Conservation (phyloP, 1,139 yeast genomes). For the Pichia kudriavzevii region DNA sequence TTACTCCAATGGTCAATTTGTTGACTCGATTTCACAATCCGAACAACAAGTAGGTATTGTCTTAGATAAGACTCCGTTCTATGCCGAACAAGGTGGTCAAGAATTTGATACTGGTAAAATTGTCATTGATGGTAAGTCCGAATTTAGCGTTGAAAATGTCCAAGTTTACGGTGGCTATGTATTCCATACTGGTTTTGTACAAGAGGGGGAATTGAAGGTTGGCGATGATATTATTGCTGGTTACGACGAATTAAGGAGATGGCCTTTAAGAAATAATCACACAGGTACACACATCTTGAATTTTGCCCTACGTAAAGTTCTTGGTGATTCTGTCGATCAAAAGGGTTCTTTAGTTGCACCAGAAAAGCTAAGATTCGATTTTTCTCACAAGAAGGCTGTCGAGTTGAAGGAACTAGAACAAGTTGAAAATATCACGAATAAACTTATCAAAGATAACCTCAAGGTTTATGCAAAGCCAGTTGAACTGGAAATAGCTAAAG, state of each 20-base stretch:
- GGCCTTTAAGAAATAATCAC: slow-evolving; percentile 96
- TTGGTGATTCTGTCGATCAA: slow-evolving; percentile 88
- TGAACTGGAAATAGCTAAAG: slow-evolving; percentile 59
- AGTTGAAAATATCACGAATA: slow-evolving; percentile 70
- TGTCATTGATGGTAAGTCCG: slow-evolving; percentile 79
- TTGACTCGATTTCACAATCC: slow-evolving; percentile 32
- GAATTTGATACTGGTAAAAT: slow-evolving; percentile 91
- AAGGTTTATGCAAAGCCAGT: slow-evolving; percentile 81
- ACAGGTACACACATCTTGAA: slow-evolving; percentile 96
- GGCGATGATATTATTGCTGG: slow-evolving; percentile 75
- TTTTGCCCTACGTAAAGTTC: slow-evolving; percentile 74
- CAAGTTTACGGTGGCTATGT: slow-evolving; percentile 93
- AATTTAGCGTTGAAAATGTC: slow-evolving; percentile 84
- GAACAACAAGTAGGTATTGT: slow-evolving; percentile 66
- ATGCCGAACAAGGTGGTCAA: slow-evolving; percentile 99
- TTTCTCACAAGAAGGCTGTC: slow-evolving; percentile 82
- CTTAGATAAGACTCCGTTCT: slow-evolving; percentile 85
- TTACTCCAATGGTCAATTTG: slow-evolving; percentile 51
- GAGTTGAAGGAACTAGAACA: slow-evolving; percentile 59
- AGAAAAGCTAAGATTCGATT: slow-evolving; percentile 92
- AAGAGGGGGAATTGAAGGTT: slow-evolving; percentile 63
- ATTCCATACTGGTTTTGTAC: slow-evolving; percentile 81
- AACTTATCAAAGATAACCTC: slow-evolving; percentile 61
- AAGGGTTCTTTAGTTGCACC: slow-evolving; percentile 95
- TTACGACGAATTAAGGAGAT: slow-evolving; percentile 88